Percentiles rank a stretch among this genome's conserved stretches.
Evolutionary conservation across 768 basidiomycete species (phyloP).

Genomic region (Phlebiopsis gigantea): DNA sequence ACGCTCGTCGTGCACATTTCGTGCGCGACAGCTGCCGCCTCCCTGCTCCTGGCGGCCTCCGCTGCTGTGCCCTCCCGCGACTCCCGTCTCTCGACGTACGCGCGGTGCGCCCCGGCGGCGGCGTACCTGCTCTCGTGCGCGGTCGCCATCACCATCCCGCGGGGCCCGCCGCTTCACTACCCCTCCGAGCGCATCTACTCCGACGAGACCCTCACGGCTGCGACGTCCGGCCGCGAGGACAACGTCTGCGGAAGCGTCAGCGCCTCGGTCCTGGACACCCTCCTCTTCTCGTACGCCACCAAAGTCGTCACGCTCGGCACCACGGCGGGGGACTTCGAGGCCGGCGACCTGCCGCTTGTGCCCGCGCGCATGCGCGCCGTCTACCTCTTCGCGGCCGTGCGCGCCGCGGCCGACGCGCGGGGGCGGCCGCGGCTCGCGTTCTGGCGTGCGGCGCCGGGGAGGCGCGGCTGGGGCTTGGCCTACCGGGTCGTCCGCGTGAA

Average conservation of each 20-base stretch:
- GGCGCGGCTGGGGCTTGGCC: conserved; percentile 61
- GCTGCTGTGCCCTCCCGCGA: conserved; percentile 52
- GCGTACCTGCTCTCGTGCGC: conserved; percentile 43
- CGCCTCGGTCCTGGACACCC: conserved; percentile 50
- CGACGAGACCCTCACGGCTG: conserved; percentile 53
- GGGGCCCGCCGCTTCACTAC: conserved; percentile 72
- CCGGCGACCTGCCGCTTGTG: conserved; percentile 83
- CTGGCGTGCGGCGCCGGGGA: conserved; percentile 57
- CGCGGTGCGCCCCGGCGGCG: conserved; percentile 51
- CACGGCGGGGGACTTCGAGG: conserved; percentile 66
- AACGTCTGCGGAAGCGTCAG: conserved; percentile 71
- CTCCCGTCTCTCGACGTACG: conserved; percentile 26
- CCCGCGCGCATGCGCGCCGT: conserved; percentile 65
- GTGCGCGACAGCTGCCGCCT: conserved; percentile 45
- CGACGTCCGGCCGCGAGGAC: conserved; percentile 54
- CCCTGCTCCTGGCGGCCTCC: conserved; percentile 37
- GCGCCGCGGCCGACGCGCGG: conserved; percentile 41
- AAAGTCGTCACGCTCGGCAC: conserved; percentile 84
- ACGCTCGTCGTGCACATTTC: conserved; percentile 53
- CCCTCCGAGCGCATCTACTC: conserved; percentile 73
- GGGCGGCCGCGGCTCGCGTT: conserved; percentile 45
- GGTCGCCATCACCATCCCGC: conserved; percentile 48
- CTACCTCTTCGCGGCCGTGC: conserved; percentile 59
- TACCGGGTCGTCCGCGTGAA: conserved; percentile 63
- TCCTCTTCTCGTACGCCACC: conserved; percentile 87